phyloP scores from a whole-genome alignment of 371 early-diverging fungal genomes.

The Massospora cicadina region DNA sequence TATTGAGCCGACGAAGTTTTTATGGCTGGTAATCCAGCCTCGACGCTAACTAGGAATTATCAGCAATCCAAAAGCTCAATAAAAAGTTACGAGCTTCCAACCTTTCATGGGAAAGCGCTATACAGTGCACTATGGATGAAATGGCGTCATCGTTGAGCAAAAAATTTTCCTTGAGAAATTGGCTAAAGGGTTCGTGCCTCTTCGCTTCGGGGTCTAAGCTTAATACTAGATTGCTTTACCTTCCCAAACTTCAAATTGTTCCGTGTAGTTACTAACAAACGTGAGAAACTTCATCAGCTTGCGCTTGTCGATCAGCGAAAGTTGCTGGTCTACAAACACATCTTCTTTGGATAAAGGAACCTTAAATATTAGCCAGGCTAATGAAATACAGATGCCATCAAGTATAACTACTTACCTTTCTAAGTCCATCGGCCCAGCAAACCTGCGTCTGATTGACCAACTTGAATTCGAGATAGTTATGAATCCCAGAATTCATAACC shows the following conservation, averaged over 20 bases:
- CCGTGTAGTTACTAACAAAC: constrained; percentile 31
- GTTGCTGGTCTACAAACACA: constrained; percentile 58
- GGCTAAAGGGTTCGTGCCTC: neutral
- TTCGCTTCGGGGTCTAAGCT: neutral
- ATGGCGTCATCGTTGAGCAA: neutral
- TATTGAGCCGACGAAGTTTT: neutral
- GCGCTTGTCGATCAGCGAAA: constrained; percentile 67
- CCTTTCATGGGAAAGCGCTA: neutral
- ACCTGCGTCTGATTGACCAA: neutral
- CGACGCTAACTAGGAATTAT: neutral
- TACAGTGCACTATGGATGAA: neutral
- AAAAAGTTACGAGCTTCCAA: neutral
- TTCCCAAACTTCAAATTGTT: constrained; percentile 18
- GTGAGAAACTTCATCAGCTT: constrained; percentile 76
- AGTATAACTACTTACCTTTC: neutral
- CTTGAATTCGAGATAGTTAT: constrained; percentile 1
- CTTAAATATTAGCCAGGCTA: constrained; percentile 10
- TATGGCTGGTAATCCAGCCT: neutral
- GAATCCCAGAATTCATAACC: neutral
- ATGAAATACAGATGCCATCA: neutral
- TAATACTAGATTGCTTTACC: constrained; percentile 14
- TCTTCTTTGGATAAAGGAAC: constrained; percentile 89
- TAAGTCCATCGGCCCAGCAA: neutral
- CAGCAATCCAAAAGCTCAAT: too few species aligned
- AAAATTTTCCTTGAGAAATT: neutral